Conservation (phyloP, 176 grass and related monocot genomes). For the Hsuehochloa calcarea region DNA sequence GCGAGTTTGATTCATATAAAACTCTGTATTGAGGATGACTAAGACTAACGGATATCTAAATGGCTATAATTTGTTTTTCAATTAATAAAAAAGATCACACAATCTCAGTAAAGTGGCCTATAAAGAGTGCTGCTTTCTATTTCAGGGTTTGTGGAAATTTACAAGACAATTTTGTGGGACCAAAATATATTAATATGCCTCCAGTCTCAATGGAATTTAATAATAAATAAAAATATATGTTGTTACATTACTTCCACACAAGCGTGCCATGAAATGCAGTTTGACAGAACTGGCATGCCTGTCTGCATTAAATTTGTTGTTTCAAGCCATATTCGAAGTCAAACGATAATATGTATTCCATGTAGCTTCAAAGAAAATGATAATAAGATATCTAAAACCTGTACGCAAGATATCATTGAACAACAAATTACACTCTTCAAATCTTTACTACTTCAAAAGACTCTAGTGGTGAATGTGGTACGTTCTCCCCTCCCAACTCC, state of each 20-base stretch:
- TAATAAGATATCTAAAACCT: not conserved
- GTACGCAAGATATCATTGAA: not conserved
- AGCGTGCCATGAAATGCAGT: not conserved
- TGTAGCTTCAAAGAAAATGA: not conserved
- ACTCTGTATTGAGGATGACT: not conserved
- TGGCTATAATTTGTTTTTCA: not conserved
- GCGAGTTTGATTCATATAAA: not conserved
- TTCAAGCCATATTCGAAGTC: not conserved
- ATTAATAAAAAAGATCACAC: slow-evolving; percentile 4
- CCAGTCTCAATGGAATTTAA: not conserved
- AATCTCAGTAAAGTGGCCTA: not conserved
- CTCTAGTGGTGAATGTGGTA: no score
- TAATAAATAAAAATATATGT: not conserved
- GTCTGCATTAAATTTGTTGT: not conserved
- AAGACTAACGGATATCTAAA: not conserved
- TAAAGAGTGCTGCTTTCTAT: not conserved
- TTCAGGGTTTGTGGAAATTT: not conserved
- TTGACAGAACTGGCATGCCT: not conserved
- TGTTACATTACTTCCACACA: not conserved
- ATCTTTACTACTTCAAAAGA: no score
- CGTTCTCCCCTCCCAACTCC: no score
- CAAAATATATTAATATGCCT: not conserved
- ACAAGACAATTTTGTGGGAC: not conserved
- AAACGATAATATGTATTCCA: not conserved
- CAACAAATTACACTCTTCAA: not conserved